phyloP scores from a whole-genome alignment of 768 basidiomycete genomes.

The Antrodiella citrinella region DNA sequence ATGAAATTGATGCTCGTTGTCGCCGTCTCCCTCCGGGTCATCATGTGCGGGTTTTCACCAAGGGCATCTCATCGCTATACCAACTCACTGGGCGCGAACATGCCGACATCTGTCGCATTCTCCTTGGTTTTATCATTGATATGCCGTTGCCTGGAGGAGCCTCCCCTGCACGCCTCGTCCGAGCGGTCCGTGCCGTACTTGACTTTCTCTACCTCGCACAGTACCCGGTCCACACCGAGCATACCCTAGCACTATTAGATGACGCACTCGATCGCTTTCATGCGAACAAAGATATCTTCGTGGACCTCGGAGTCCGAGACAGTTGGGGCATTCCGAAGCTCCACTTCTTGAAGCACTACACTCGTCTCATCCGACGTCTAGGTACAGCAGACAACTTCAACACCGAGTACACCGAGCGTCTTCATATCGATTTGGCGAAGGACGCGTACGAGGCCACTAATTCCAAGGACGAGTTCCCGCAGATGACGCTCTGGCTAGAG shows the following conservation, averaged over 20 bases:
- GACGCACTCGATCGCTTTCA: slow-evolving; percentile 19
- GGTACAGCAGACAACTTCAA: slow-evolving; percentile 15
- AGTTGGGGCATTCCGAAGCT: slow-evolving; percentile 20
- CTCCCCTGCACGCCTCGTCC: no score
- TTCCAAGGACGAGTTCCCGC: no score
- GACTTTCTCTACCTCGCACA: slow-evolving; percentile 22
- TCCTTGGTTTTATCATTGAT: slow-evolving; percentile 14
- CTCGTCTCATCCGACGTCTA: no score
- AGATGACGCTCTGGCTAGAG: slow-evolving; percentile 13
- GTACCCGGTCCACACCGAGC: slow-evolving; percentile 12
- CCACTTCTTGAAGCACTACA: slow-evolving; percentile 14
- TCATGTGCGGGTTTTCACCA: slow-evolving; percentile 11
- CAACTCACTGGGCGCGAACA: no score
- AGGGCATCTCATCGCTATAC: slow-evolving; percentile 15
- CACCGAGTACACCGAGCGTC: slow-evolving; percentile 6
- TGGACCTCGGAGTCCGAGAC: slow-evolving; percentile 13
- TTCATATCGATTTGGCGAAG: no score
- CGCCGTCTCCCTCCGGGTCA: no score
- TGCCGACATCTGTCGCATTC: slow-evolving; percentile 11
- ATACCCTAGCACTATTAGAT: slow-evolving; percentile 9
- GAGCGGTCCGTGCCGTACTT: slow-evolving; percentile 13
- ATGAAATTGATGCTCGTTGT: slow-evolving; percentile 15
- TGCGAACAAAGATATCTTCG: slow-evolving; percentile 18
- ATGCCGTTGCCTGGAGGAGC: no score
- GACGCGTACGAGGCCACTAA: no score